A percentile compares a stretch with the other conserved stretches of the same genome.
phyloP scores from a whole-genome alignment of 208 protist species.

The Leishmania major region DNA sequence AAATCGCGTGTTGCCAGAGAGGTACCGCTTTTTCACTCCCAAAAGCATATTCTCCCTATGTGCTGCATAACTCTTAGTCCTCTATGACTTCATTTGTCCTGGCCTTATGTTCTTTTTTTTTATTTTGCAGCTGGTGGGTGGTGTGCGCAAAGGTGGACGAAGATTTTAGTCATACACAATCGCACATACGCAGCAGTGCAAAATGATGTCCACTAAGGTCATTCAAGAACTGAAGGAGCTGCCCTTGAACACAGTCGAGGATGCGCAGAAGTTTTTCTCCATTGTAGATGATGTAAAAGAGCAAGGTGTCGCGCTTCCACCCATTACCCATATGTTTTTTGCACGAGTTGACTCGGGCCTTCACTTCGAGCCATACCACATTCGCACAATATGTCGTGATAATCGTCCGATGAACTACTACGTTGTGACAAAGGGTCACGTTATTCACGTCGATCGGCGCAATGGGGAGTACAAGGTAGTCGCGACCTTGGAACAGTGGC shows the following conservation, averaged over 20 bases:
- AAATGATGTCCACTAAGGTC: slow-evolving; percentile 20
- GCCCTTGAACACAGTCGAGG: slow-evolving; percentile 53
- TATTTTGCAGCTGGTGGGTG: neutral
- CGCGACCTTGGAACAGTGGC: slow-evolving; percentile 52
- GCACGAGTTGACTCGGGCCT: slow-evolving; percentile 64
- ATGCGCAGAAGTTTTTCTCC: slow-evolving; percentile 52
- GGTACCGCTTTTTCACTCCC: neutral
- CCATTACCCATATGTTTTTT: slow-evolving; percentile 86
- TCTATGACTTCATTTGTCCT: slow-evolving; percentile 1
- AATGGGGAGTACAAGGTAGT: slow-evolving; percentile 52
- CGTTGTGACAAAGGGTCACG: slow-evolving; percentile 63
- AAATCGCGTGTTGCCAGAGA: neutral
- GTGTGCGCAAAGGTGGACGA: neutral
- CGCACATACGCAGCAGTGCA: neutral
- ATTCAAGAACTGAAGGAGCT: slow-evolving; percentile 35
- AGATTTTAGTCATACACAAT: neutral
- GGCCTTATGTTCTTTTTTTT: slow-evolving; percentile 10
- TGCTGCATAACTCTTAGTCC: neutral
- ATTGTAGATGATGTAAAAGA: slow-evolving; percentile 38
- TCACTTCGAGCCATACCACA: slow-evolving; percentile 83
- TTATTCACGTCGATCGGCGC: slow-evolving; percentile 72
- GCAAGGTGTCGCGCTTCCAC: slow-evolving; percentile 43
- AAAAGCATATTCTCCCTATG: neutral
- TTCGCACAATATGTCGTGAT: slow-evolving; percentile 70
- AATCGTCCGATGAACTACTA: slow-evolving; percentile 82